phyloP scores from a whole-genome alignment of 192 early-diverging fungal genomes.

The Coemansia sp. region DNA sequence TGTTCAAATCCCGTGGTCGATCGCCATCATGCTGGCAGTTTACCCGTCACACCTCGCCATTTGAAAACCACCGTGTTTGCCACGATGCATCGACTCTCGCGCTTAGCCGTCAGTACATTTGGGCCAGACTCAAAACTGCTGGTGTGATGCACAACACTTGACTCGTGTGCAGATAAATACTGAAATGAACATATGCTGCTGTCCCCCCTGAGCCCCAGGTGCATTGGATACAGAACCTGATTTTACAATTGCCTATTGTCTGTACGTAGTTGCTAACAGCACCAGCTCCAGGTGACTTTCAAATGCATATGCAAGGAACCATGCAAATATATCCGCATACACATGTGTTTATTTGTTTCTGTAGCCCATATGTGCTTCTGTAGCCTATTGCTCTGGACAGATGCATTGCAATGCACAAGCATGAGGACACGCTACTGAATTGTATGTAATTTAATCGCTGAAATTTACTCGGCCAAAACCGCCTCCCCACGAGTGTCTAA shows the following conservation, averaged over 20 bases:
- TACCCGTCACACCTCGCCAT: neutral
- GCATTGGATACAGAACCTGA: no score
- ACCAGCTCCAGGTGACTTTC: neutral
- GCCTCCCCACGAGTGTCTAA: no score
- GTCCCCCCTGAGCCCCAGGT: no score
- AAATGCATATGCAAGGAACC: constrained; percentile 20
- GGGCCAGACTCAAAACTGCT: neutral
- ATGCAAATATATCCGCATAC: constrained; percentile 6
- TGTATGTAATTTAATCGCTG: no score
- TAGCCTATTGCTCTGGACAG: no score
- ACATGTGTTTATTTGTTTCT: no score
- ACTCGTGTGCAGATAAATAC: neutral
- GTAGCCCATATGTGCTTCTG: no score
- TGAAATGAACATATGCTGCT: neutral
- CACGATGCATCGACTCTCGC: neutral
- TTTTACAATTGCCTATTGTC: neutral
- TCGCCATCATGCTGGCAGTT: neutral
- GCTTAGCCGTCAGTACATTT: neutral
- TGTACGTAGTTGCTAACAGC: no score
- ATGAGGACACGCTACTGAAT: no score
- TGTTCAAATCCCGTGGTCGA: neutral
- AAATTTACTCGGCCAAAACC: no score
- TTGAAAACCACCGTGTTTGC: neutral
- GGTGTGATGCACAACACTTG: neutral
- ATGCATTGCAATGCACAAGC: no score